Base-by-base conservation (phyloP, 2,329 filamentous ascomycete species). In the Trichophyton simii region DNA sequence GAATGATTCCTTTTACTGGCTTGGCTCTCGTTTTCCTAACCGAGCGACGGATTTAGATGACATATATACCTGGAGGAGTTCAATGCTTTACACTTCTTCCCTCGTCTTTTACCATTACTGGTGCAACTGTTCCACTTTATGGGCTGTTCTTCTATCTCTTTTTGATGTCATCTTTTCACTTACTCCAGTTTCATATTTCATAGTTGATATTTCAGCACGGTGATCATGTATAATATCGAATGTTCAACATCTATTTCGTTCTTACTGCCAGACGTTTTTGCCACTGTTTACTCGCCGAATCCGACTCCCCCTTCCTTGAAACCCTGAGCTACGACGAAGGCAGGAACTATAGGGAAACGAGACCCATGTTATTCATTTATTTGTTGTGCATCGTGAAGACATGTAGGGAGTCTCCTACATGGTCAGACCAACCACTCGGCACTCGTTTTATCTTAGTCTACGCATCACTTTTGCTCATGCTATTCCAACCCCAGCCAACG, bases 1-100 rank as follows among this genome's bases (percentile, higher is more conserved):
- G 15, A n/a, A 34, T 55, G 20, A 38, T 55, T 36, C 3, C 8
- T 55, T 55, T 38, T 36, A 18, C 28, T 55, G 28, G 52, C 52
- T 55, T 55, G 28, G 52, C 52, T 55, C 52, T 7, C n/a, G 36
- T 55, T 15, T 18, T 9, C 52, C 52, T 20, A 36, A 55, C 18
- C 34, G n/a, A 55, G 52, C 52, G 31, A 55, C n/a, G 52, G 52
- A 55, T 55, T 36, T 55, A 55, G 52, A 55, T 55, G 52, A 36
- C 28, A 18, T 55, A 55, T 38, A 55, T 36, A 55, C n/a, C 28
- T 52, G 31, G 13, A 36, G 52, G 52, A 55, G 28, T 55, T 55
- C 13, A 55, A 55, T 55, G 7, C 31, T 55, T 55, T 18, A 18
- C n/a, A 36, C 31, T 20, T 36, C 15, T 36, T 55, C 15, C 28